phyloP scores from a whole-genome alignment of 352 stramenopile genomes.

The Globisporangium abappressorium region DNA sequence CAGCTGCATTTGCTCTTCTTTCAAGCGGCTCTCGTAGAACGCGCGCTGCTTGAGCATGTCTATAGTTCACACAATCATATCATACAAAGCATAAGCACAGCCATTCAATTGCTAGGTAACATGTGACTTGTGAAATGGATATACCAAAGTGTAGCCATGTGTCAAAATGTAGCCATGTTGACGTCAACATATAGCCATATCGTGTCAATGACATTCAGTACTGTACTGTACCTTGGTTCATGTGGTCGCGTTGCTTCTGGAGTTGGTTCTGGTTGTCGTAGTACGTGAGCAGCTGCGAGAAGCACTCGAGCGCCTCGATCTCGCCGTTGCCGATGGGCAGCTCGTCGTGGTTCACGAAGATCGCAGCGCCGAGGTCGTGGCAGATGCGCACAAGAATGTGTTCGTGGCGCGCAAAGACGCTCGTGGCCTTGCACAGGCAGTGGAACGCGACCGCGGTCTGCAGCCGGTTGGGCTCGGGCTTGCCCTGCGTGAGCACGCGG shows the following conservation, averaged over 20 bases:
- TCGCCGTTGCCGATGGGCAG: conserved; percentile 28
- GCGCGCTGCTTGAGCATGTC: conserved; percentile 36
- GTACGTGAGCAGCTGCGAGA: conserved; percentile 52
- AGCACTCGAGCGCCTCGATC: conserved; percentile 61
- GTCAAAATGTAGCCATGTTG: conserved; percentile 1
- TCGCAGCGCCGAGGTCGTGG: conserved; percentile 48
- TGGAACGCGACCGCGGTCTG: conserved; percentile 76
- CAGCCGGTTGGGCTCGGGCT: conserved; percentile 60
- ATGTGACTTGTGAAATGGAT: neutral
- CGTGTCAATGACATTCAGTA: neutral
- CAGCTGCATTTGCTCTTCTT: conserved; percentile 32
- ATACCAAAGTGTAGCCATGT: neutral
- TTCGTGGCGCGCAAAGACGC: conserved; percentile 63
- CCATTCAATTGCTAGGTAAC: neutral
- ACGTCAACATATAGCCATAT: neutral
- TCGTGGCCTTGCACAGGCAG: conserved; percentile 59
- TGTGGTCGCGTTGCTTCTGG: conserved; percentile 42
- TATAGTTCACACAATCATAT: conserved; percentile 10
- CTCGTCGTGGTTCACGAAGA: conserved; percentile 49
- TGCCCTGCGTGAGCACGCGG: conserved; percentile 52
- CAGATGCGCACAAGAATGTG: conserved; percentile 55
- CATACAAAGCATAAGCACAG: neutral
- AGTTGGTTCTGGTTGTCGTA: conserved; percentile 53
- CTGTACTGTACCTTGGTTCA: conserved; percentile 37
- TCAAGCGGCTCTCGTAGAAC: conserved; percentile 28